phyloP scores from a whole-genome alignment of 345 rosid species.

The Pugionium cornutum region DNA sequence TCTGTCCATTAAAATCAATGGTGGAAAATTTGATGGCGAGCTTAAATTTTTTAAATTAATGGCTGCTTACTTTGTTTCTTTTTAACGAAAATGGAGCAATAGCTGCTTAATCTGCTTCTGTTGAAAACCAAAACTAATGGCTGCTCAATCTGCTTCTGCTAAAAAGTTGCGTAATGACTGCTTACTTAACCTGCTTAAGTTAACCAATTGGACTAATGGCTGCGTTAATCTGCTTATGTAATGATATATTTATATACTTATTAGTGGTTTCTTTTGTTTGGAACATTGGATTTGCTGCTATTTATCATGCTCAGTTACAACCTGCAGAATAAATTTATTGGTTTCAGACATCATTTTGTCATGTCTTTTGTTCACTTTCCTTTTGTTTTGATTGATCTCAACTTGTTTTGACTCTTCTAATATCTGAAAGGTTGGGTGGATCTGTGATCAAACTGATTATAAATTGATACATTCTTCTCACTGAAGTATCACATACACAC shows the following conservation, averaged over 20 bases:
- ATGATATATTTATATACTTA: slow-evolving; percentile 15
- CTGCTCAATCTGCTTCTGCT: slow-evolving; percentile 16
- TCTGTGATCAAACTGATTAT: slow-evolving; percentile 25
- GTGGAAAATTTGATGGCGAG: slow-evolving; percentile 30
- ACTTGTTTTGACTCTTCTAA: slow-evolving; percentile 35
- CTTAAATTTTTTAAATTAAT: slow-evolving; percentile 7
- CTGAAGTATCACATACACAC: slow-evolving; percentile 4
- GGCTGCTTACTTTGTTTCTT: slow-evolving; percentile 10
- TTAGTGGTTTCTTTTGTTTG: slow-evolving; percentile 36
- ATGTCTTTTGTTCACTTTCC: slow-evolving; percentile 38
- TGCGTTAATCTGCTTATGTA: slow-evolving; percentile 16
- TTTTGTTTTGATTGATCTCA: slow-evolving; percentile 32
- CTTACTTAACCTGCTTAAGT: not conserved
- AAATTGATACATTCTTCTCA: slow-evolving; percentile 27
- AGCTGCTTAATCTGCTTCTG: not conserved
- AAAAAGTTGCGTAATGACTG: slow-evolving; percentile 7
- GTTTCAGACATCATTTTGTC: slow-evolving; percentile 39
- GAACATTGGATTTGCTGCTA: slow-evolving; percentile 16
- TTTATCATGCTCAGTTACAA: slow-evolving; percentile 28
- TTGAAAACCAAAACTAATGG: slow-evolving; percentile 12
- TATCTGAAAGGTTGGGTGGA: slow-evolving; percentile 30
- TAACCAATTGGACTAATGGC: slow-evolving; percentile 22
- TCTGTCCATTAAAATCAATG: slow-evolving; percentile 9
- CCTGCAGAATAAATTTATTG: slow-evolving; percentile 19
- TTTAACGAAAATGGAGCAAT: not conserved